Evolutionary conservation across 225 moss, liverwort and hornwort species (phyloP).

Genomic region (Takakia lepidozioides): DNA sequence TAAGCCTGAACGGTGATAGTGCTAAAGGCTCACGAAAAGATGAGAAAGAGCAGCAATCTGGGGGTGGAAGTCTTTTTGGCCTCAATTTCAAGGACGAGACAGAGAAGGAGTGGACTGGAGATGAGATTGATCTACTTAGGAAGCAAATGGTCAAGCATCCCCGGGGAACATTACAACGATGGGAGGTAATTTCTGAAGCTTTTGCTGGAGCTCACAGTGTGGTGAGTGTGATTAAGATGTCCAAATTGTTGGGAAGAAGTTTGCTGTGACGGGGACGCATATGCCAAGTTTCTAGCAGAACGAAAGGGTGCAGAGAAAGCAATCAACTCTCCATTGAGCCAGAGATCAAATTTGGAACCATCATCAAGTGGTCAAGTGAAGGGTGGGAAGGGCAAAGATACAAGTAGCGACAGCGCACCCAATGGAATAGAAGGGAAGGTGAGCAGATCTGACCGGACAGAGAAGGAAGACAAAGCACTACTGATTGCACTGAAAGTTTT

Average conservation of each 20-base stretch:
- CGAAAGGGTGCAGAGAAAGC: slow-evolving; percentile 46
- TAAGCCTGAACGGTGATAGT: too few relatives aligned
- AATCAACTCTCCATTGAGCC: slow-evolving; percentile 59
- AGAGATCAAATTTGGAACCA: slow-evolving; percentile 10
- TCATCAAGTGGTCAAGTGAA: not conserved
- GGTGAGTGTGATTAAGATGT: slow-evolving; percentile 70
- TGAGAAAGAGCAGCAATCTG: too few relatives aligned
- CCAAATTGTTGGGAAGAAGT: slow-evolving; percentile 58
- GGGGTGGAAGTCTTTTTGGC: too few relatives aligned
- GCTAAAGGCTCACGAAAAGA: too few relatives aligned
- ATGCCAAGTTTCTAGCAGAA: slow-evolving; percentile 53
- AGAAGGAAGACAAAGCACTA: slow-evolving; percentile 59
- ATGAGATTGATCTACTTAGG: slow-evolving; percentile 56
- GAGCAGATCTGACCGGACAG: slow-evolving; percentile 40
- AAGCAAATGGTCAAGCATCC: slow-evolving; percentile 69
- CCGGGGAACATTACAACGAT: slow-evolving; percentile 67
- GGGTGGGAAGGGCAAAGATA: not conserved
- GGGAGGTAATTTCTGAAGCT: slow-evolving; percentile 64
- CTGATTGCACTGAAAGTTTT: slow-evolving; percentile 69
- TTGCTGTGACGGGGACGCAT: slow-evolving; percentile 54
- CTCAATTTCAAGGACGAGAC: slow-evolving; percentile 13
- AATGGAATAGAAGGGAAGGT: slow-evolving; percentile 14
- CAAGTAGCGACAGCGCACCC: slow-evolving; percentile 1
- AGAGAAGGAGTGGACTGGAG: slow-evolving; percentile 51
- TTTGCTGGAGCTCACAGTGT: slow-evolving; percentile 47